Evolutionary conservation across 768 basidiomycete species (phyloP).

Genomic region (Amanita exitialis): DNA sequence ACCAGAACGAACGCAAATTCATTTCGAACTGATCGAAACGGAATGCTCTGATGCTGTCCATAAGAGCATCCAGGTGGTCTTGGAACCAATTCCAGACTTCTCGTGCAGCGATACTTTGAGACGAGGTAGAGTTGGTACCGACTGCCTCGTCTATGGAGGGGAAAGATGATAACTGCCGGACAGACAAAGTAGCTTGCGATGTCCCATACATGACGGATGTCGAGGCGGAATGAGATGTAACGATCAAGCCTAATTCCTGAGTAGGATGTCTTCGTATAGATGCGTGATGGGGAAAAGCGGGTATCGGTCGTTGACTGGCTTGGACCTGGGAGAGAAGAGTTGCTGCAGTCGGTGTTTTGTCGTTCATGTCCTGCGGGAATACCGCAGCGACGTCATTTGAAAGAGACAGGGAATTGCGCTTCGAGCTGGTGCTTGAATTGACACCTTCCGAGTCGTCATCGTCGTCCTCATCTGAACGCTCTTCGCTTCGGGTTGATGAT

Average conservation of each 20-base stretch:
- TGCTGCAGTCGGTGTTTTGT: constrained; percentile 81
- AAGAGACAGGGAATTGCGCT: constrained; percentile 65
- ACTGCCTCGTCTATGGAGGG: constrained; percentile 83
- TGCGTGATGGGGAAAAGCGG: constrained; percentile 58
- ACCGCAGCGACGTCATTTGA: constrained; percentile 51
- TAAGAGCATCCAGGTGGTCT: constrained; percentile 76
- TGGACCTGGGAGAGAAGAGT: constrained; percentile 72
- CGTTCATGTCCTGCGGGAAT: constrained; percentile 58
- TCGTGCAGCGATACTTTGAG: constrained; percentile 70
- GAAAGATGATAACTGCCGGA: constrained; percentile 72
- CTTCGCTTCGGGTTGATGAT: constrained; percentile 47
- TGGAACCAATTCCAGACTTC: constrained; percentile 92
- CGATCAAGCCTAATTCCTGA: constrained; percentile 42
- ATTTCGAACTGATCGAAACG: constrained; percentile 88
- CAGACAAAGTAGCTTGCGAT: constrained; percentile 46
- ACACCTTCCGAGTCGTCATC: constrained; percentile 78
- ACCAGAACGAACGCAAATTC: constrained; percentile 82
- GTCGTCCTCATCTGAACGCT: constrained; percentile 74
- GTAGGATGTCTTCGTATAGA: constrained; percentile 69
- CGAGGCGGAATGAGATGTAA: constrained; percentile 32
- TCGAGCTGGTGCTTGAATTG: constrained; percentile 51
- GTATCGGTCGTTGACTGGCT: constrained; percentile 47
- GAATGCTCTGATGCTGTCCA: constrained; percentile 69
- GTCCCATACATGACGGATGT: constrained; percentile 37
- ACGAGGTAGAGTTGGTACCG: constrained; percentile 60